phyloP scores from a whole-genome alignment of 2,329 filamentous ascomycete genomes.

The Trematosphaeria pertusa region DNA sequence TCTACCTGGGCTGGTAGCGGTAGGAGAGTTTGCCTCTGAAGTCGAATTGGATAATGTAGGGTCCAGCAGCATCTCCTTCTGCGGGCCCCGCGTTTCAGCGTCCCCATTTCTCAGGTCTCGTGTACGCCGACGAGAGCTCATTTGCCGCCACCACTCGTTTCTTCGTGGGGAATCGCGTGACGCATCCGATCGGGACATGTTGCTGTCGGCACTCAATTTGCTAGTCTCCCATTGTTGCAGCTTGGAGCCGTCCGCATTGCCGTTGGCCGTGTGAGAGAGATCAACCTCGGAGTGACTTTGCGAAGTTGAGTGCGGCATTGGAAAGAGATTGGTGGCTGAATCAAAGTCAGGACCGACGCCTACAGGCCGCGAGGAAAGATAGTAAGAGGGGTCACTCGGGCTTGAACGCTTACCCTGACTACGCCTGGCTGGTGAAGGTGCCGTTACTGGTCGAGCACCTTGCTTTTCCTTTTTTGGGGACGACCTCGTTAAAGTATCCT shows the following conservation, averaged over 20 bases:
- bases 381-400: slow-evolving; percentile 17
- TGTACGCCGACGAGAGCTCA: slow-evolving; percentile 37
- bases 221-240: slow-evolving; percentile 40
- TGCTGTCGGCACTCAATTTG: slow-evolving; percentile 41
- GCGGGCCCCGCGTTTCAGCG: slow-evolving; percentile 26
- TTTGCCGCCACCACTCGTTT: slow-evolving; percentile 45
- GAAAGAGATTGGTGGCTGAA: slow-evolving; percentile 39
- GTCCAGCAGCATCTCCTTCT: slow-evolving; percentile 35
- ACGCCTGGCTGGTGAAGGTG: slow-evolving; percentile 41
- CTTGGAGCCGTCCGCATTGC: slow-evolving; percentile 41
- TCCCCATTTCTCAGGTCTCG: slow-evolving; percentile 41
- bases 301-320: slow-evolving; percentile 34
- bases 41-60: slow-evolving; percentile 31
- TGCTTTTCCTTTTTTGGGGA: slow-evolving; percentile 37
- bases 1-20: slow-evolving; percentile 31
- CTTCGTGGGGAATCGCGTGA: slow-evolving; percentile 36
- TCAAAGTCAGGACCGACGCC: slow-evolving; percentile 22
- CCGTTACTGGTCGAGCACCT: slow-evolving; percentile 41
- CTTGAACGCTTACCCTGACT: slow-evolving; percentile 41
- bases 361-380: slow-evolving; percentile 15
- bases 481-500: slow-evolving; percentile 37
- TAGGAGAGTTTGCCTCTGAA: slow-evolving; percentile 29
- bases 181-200: slow-evolving; percentile 34
- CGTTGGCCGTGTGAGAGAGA: slow-evolving; percentile 39
- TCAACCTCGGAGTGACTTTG: slow-evolving; percentile 46